phyloP scores from a whole-genome alignment of 2,329 filamentous ascomycete genomes.

The Penicillium hesseltinei region DNA sequence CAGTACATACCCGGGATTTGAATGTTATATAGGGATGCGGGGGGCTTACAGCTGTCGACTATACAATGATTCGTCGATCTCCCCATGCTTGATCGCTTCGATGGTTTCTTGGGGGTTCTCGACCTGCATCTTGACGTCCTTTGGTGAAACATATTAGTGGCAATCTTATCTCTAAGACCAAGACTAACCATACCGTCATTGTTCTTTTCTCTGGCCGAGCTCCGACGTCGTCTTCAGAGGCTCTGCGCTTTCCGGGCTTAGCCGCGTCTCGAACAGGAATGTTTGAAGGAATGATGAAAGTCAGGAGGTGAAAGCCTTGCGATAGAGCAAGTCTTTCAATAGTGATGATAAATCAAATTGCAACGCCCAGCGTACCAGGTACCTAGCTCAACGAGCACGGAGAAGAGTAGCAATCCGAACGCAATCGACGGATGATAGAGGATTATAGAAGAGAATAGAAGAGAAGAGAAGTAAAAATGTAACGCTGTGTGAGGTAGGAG shows the following conservation, averaged over 20 bases:
- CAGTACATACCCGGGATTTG: conserved; percentile 7
- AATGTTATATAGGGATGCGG: background rate
- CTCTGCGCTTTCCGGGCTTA: conserved; percentile 55
- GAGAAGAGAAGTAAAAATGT: conserved; percentile 6
- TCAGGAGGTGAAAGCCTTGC: conserved; percentile 42
- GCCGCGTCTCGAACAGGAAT: conserved; percentile 44
- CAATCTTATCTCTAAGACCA: conserved; percentile 3
- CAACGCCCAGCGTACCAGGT: conserved; percentile 31
- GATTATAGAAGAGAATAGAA: background rate
- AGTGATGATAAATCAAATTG: conserved; percentile 26
- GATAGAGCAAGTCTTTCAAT: conserved; percentile 43
- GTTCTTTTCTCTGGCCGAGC: conserved; percentile 53
- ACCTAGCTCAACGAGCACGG: conserved; percentile 19
- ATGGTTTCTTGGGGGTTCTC: conserved; percentile 58
- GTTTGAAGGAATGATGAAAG: conserved; percentile 45
- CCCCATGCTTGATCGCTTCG: conserved; percentile 61
- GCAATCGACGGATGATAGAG: conserved; percentile 7
- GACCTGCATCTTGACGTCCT: conserved; percentile 62
- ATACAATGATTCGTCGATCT: conserved; percentile 68
- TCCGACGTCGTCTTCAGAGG: conserved; percentile 48
- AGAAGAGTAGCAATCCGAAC: conserved; percentile 10
- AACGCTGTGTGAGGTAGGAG: conserved; percentile 5
- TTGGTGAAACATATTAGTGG: conserved; percentile 12
- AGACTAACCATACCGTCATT: conserved; percentile 47
- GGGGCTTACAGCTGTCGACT: conserved; percentile 58